Evolutionary conservation across 306 rosid genomes (phyloP), one percentile per base, ranked within the genome.

Genomic region (Vigna angularis): DNA sequence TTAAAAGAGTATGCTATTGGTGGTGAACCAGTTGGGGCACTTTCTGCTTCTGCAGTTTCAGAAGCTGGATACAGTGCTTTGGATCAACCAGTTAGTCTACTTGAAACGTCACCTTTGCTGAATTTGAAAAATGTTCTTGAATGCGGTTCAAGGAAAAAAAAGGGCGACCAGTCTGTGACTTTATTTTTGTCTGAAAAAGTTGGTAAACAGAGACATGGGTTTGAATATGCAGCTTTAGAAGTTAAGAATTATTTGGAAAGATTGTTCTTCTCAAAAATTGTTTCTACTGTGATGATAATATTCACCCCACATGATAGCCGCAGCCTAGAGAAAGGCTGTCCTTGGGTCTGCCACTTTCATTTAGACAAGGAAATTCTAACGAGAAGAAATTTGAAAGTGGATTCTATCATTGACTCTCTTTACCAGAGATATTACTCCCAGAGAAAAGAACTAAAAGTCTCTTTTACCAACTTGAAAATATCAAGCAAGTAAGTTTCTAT

Each of bases 51-150:
- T 78, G 99, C 99, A 3, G 67, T 96, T 40, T 96, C 99, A 48
- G 99, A 96, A 87, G 94, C 99, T 81, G 99, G 98, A 59, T 96
- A 93, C 84, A 90, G 99, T 68, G 99, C 99, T 77, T 84, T 96
- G 88, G 93, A 91, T 80, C 99, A 96, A 73, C 98, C 99, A 64
- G 81, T 96, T 68, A 93, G 99, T 88, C 85, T 91, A 22, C 98
- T 96, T 66, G 96, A 93, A 89, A 68, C 94, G 64, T 96, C 99
- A 49, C 99, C 99, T 28, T 82, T 93, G 82, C 84, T 96, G 81
- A 96, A 90, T 85, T 88, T 96, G 42, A 96, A 96, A 90, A 83
- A 85, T 49, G 93, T 93, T 51, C 72, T 91, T 78, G 99, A 96
- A 83, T 96, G 97, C 58, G 98, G 97, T 64, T 86, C 96, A 12